Percentiles rank a stretch among this genome's conserved stretches.
Conservation (phyloP, 257 asterid genomes). For the Nicotiana obtusifolia region DNA sequence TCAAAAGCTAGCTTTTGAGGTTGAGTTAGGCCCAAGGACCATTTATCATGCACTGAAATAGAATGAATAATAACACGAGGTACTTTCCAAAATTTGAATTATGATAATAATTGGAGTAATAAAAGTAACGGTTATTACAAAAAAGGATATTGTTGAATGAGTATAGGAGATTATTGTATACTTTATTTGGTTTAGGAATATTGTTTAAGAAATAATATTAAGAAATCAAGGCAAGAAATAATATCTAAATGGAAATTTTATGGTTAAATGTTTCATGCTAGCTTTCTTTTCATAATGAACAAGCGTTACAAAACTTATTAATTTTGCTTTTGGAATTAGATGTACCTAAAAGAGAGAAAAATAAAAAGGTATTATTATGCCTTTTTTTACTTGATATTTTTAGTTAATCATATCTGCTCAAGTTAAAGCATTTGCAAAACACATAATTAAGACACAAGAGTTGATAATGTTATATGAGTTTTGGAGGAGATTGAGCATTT, state of each 20-base stretch:
- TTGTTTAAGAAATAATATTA: not conserved
- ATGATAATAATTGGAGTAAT: not conserved
- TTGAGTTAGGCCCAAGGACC: too few relatives aligned
- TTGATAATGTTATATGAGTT: too few relatives aligned
- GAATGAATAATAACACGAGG: not conserved
- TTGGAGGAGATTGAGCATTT: too few relatives aligned
- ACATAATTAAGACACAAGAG: too few relatives aligned
- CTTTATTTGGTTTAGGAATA: not conserved
- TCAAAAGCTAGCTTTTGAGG: too few relatives aligned
- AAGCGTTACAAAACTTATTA: not conserved
- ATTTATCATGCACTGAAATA: too few relatives aligned
- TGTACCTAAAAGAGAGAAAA: too few relatives aligned
- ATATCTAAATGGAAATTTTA: not conserved
- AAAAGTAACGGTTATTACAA: not conserved
- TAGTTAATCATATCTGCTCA: too few relatives aligned
- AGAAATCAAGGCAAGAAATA: conserved; percentile 4
- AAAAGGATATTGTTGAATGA: not conserved
- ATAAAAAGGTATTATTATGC: too few relatives aligned
- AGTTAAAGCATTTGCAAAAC: too few relatives aligned
- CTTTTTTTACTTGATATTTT: too few relatives aligned
- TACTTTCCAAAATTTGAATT: not conserved
- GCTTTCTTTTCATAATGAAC: not conserved
- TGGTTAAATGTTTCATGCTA: not conserved
- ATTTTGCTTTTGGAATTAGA: not conserved
- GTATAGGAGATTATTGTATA: not conserved